Conservation (phyloP, 2,329 filamentous ascomycete genomes). For the Pseudocercospora vitis region DNA sequence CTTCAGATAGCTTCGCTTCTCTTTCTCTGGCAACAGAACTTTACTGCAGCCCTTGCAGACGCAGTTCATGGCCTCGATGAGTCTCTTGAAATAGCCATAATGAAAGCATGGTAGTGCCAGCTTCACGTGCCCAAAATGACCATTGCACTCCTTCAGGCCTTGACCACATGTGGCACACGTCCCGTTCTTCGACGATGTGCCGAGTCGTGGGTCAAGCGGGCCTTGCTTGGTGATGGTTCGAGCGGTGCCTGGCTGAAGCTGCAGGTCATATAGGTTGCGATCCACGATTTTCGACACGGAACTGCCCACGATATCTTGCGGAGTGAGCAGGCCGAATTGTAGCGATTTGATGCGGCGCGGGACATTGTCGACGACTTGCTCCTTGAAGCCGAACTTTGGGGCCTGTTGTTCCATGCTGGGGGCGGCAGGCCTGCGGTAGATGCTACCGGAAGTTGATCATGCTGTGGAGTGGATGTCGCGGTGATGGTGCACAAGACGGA, state of each 20-base stretch:
- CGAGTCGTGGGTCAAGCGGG: slow-evolving; percentile 82
- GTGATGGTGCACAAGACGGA: background rate
- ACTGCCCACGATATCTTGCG: slow-evolving; percentile 90
- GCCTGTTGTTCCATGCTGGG: slow-evolving; percentile 22
- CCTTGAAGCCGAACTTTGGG: slow-evolving; percentile 55
- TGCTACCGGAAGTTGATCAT: slow-evolving; percentile 19
- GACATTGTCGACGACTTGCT: slow-evolving; percentile 83
- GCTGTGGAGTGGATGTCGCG: background rate
- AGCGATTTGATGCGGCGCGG: slow-evolving; percentile 91
- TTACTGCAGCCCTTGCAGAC: slow-evolving; percentile 93
- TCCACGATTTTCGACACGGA: slow-evolving; percentile 94
- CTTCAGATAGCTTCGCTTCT: slow-evolving; percentile 74
- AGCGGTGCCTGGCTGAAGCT: slow-evolving; percentile 51
- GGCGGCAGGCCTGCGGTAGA: slow-evolving; percentile 16
- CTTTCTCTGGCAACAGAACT: slow-evolving; percentile 77
- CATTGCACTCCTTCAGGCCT: slow-evolving; percentile 79
- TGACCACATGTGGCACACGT: slow-evolving; percentile 82
- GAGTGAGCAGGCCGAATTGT: slow-evolving; percentile 88
- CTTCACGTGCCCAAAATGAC: slow-evolving; percentile 92
- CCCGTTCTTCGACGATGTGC: slow-evolving; percentile 80
- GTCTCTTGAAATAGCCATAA: slow-evolving; percentile 91
- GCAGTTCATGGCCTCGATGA: slow-evolving; percentile 86
- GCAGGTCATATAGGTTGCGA: slow-evolving; percentile 87
- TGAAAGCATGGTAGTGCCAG: slow-evolving; percentile 91
- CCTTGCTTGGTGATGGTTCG: slow-evolving; percentile 77